Evolutionary conservation across 2,329 filamentous ascomycete species (phyloP).

Genomic region (Fusarium guadeloupense): DNA sequence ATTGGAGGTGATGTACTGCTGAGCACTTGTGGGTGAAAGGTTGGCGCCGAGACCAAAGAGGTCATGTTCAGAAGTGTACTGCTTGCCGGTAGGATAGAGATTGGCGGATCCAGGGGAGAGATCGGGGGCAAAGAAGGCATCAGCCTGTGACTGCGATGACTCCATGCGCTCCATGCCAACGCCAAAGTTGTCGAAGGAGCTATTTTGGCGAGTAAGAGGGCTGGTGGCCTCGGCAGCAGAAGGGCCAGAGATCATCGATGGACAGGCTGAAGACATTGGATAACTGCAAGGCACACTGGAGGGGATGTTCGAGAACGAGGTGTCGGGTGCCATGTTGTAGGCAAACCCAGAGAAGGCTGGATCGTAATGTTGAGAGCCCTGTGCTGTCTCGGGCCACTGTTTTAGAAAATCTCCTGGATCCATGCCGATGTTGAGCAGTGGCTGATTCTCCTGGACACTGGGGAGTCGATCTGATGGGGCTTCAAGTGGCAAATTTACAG

Average conservation of each 20-base stretch:
- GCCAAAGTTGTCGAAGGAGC: conserved; percentile 47
- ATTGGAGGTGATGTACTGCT: conserved; percentile 46
- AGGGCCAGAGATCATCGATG: conserved; percentile 55
- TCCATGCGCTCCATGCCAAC: conserved; percentile 51
- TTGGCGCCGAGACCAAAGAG: conserved; percentile 54
- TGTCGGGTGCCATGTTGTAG: conserved; percentile 30
- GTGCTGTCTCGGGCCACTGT: conserved; percentile 32
- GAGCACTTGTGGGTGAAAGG: conserved; percentile 31
- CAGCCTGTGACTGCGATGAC: conserved; percentile 51
- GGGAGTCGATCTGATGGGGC: conserved; percentile 44
- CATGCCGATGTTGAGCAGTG: conserved; percentile 48
- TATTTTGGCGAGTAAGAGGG: conserved; percentile 56
- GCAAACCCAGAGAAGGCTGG: conserved; percentile 18
- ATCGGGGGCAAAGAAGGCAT: conserved; percentile 31
- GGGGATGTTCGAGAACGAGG: conserved; percentile 21
- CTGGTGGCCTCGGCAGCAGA: conserved; percentile 51
- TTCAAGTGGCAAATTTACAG: conserved; percentile 40
- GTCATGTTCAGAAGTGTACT: conserved; percentile 43
- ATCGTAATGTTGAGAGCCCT: conserved; percentile 37
- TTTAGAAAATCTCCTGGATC: conserved; percentile 53
- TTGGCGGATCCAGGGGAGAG: conserved; percentile 27
- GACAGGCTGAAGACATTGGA: conserved; percentile 50
- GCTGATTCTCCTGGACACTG: conserved; percentile 49
- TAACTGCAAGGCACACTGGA: conserved; percentile 39
- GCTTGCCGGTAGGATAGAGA: conserved; percentile 42